Evolutionary conservation across 2,329 filamentous ascomycete genomes (phyloP).

Genomic region (Phaeosphaeriaceae sp.): DNA sequence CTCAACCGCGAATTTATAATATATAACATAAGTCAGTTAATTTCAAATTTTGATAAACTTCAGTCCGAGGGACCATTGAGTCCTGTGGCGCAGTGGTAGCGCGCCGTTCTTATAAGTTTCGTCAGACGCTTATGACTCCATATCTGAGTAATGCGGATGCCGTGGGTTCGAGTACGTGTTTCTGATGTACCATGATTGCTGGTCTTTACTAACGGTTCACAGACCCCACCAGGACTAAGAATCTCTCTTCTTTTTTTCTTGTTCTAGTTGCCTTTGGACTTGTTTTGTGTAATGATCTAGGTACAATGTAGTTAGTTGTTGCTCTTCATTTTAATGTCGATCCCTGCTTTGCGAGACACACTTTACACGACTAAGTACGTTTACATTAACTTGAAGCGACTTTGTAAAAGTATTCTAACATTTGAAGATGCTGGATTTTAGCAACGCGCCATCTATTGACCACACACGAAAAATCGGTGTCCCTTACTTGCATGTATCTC

Average conservation of each 20-base stretch:
- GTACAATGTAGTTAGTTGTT: no score
- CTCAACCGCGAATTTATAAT: background rate
- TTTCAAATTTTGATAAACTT: constrained; percentile 17
- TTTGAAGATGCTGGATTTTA: no score
- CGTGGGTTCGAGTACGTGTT: constrained; percentile 48
- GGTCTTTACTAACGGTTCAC: constrained; percentile 2
- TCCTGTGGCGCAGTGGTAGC: constrained; percentile 58
- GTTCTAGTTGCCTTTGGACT: constrained; percentile 10
- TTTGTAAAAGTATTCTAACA: no score
- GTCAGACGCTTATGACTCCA: constrained; percentile 41
- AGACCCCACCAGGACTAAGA: constrained; percentile 35
- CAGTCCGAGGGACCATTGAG: constrained; percentile 25
- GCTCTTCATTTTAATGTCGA: no score
- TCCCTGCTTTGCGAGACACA: no score
- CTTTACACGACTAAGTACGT: no score
- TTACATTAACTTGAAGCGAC: no score
- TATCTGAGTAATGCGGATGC: constrained; percentile 54
- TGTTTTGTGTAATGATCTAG: no score
- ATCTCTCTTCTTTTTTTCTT: constrained; percentile 13
- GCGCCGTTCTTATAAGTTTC: constrained; percentile 56
- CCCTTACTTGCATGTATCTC: no score
- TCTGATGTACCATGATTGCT: no score
- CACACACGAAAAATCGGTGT: no score
- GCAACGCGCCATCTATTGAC: no score
- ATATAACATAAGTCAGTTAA: constrained; percentile 1